These are phyloP conservation scores for Colletotrichum sp. DNA, from an alignment of 2,329 filamentous ascomycete species.

Conservation along the genomic window DNA sequence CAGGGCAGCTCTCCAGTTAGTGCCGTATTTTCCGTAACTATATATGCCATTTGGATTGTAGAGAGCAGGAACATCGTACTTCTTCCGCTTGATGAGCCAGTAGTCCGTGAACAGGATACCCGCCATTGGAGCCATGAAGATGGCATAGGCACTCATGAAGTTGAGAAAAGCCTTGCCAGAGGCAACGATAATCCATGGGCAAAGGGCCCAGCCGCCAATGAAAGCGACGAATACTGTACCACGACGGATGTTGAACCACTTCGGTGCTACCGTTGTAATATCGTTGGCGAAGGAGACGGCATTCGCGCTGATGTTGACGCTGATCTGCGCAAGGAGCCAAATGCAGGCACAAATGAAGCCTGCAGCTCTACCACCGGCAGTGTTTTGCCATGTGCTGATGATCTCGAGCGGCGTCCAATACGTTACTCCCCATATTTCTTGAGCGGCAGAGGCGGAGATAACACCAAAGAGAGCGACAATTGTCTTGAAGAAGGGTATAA, in stretches of 20 bases:
- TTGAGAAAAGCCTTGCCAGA: conserved; percentile 32
- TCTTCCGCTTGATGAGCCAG: conserved; percentile 37
- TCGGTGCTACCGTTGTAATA: neutral
- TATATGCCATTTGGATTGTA: neutral
- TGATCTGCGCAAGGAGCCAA: neutral
- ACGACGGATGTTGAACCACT: neutral
- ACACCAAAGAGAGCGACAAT: neutral
- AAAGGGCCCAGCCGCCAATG: conserved; percentile 30
- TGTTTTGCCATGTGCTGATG: neutral
- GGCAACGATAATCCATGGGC: conserved; percentile 38
- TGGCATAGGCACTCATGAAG: conserved; percentile 35
- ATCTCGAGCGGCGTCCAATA: neutral
- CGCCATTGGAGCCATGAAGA: conserved; percentile 45
- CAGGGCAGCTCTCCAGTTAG: conserved; percentile 32
- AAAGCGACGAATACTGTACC: neutral
- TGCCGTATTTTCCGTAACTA: neutral
- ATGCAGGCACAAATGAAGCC: neutral
- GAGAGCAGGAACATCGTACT: neutral
- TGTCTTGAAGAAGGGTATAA: neutral
- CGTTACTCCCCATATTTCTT: neutral
- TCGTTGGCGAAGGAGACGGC: neutral
- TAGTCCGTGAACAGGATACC: conserved; percentile 46
- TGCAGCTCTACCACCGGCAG: neutral
- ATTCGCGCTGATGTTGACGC: neutral
- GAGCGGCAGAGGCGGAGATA: neutral